phyloP scores from a whole-genome alignment of 441 rosid genomes.

The Corymbia citriodora region DNA sequence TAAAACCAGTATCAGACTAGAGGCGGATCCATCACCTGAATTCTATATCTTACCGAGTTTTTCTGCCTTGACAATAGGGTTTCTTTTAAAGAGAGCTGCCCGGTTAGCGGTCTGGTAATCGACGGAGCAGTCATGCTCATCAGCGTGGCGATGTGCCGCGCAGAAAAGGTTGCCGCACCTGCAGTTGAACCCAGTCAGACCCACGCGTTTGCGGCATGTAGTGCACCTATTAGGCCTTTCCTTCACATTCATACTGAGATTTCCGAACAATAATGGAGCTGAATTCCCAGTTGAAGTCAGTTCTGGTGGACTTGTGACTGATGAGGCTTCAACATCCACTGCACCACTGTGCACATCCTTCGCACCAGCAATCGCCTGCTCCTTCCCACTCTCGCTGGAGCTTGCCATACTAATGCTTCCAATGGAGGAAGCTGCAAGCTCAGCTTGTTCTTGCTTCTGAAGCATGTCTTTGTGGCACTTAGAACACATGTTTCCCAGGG shows the following conservation, averaged over 20 bases:
- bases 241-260: slow-evolving; percentile 11
- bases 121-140: slow-evolving; percentile 56
- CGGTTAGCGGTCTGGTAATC: slow-evolving; percentile 46
- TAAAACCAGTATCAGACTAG: not conserved
- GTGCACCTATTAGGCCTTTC: slow-evolving; percentile 46
- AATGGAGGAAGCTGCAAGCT: slow-evolving; percentile 34
- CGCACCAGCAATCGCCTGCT: slow-evolving; percentile 7
- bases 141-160: slow-evolving; percentile 59
- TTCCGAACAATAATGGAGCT: not conserved
- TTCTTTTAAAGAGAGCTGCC: slow-evolving; percentile 48
- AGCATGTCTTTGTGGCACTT: slow-evolving; percentile 51
- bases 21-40: not conserved
- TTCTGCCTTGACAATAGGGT: slow-evolving; percentile 47
- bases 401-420: slow-evolving; percentile 29
- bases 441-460: slow-evolving; percentile 38
- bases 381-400: slow-evolving; percentile 17
- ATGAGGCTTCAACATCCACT: not conserved
- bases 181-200: slow-evolving; percentile 60
- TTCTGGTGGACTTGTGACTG: not conserved
- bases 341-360: slow-evolving; percentile 6
- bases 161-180: slow-evolving; percentile 66
- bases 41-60: slow-evolving; percentile 31
- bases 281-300: not conserved
- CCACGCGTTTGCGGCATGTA: slow-evolving; percentile 50
- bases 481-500: slow-evolving; percentile 58